These are phyloP conservation scores for Pestalotiopsis sp. DNA, from an alignment of 2,329 filamentous ascomycete species.

Conservation along the genomic window DNA sequence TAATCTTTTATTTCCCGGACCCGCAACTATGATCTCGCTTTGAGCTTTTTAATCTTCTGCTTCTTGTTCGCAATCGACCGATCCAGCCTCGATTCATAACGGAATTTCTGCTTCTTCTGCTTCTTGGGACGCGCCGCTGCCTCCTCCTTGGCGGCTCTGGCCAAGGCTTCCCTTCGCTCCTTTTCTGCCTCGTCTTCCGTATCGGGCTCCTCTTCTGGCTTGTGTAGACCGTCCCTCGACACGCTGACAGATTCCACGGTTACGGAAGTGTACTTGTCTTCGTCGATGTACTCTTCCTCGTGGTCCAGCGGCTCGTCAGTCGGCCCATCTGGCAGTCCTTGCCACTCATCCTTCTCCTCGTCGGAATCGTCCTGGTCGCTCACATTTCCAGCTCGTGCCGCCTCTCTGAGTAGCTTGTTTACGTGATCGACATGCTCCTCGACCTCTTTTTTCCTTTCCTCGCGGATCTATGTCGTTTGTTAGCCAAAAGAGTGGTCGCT, in stretches of 20 bases:
- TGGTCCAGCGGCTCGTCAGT: constrained; percentile 62
- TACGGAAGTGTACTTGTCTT: constrained; percentile 93
- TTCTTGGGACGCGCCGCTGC: constrained; percentile 64
- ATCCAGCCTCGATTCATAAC: constrained; percentile 87
- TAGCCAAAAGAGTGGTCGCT: background rate
- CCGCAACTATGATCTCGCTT: constrained; percentile 4
- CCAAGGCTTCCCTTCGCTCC: constrained; percentile 35
- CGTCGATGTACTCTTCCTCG: constrained; percentile 93
- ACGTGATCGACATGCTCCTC: constrained; percentile 80
- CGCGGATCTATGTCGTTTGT: constrained; percentile 62
- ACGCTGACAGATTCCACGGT: constrained; percentile 88
- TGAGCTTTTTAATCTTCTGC: constrained; percentile 62
- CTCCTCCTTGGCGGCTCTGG: constrained; percentile 41
- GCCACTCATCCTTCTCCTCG: constrained; percentile 54
- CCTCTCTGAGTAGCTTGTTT: constrained; percentile 66
- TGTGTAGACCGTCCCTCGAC: constrained; percentile 70
- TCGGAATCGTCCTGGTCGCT: constrained; percentile 22
- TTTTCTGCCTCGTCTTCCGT: constrained; percentile 36
- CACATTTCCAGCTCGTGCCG: constrained; percentile 48
- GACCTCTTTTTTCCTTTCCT: constrained; percentile 79
- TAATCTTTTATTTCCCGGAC: background rate
- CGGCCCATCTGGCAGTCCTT: constrained; percentile 59
- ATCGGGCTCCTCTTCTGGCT: constrained; percentile 42
- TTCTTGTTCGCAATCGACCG: constrained; percentile 73
- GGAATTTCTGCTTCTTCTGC: constrained; percentile 88